These are phyloP conservation scores for Pythium aquatile DNA, from an alignment of 352 stramenopile genomes.

Conservation along the genomic window DNA sequence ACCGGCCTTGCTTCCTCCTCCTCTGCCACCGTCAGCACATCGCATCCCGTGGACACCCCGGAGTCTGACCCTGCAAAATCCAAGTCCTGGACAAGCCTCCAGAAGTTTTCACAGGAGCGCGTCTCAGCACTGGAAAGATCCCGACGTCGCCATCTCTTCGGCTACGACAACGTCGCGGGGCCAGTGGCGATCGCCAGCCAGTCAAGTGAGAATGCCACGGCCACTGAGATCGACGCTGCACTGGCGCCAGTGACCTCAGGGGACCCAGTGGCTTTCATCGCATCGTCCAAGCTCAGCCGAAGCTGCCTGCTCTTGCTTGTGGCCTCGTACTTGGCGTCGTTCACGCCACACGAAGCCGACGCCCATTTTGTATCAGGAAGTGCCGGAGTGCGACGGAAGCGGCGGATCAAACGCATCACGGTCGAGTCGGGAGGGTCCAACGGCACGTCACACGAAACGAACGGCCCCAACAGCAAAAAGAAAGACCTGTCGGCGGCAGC, in stretches of 20 bases:
- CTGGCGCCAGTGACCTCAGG: slow-evolving; percentile 16
- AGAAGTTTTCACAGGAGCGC: slow-evolving; percentile 25
- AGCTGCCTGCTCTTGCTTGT: slow-evolving; percentile 74
- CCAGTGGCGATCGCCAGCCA: not conserved
- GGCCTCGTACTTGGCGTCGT: slow-evolving; percentile 71
- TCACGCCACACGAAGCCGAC: slow-evolving; percentile 79
- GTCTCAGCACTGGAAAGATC: slow-evolving; percentile 47
- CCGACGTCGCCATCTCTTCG: slow-evolving; percentile 58
- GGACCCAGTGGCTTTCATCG: slow-evolving; percentile 43
- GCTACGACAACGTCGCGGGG: slow-evolving; percentile 46
- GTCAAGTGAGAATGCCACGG: not conserved
- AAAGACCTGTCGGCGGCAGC: slow-evolving; percentile 17
- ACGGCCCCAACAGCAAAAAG: slow-evolving; percentile 4
- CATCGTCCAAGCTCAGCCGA: slow-evolving; percentile 56
- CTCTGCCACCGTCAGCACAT: not conserved
- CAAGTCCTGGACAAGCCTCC: slow-evolving; percentile 28
- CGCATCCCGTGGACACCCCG: not conserved
- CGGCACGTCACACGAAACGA: slow-evolving; percentile 2
- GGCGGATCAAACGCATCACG: slow-evolving; percentile 35
- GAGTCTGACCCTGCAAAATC: slow-evolving; percentile 32
- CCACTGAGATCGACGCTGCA: not conserved
- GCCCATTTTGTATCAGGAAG: slow-evolving; percentile 69
- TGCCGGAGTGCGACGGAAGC: slow-evolving; percentile 47
- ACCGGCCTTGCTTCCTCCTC: not conserved
- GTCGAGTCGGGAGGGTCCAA: slow-evolving; percentile 13